phyloP scores from a whole-genome alignment of 2,329 filamentous ascomycete genomes.

The Fusarium zealandicum region DNA sequence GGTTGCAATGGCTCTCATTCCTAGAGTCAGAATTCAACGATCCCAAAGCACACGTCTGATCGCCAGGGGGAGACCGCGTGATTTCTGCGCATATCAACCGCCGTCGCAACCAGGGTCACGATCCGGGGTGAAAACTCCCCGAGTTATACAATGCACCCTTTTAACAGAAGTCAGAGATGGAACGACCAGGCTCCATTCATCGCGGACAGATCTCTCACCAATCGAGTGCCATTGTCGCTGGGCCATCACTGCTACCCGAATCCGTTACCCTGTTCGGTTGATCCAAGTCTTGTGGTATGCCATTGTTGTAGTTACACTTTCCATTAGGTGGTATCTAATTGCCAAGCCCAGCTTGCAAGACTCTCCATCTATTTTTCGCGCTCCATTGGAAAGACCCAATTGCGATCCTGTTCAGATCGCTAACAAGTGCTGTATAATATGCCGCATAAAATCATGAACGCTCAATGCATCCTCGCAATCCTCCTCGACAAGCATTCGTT shows the following conservation, averaged over 20 bases:
- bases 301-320: slow-evolving; percentile 12
- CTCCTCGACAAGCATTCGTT: too few species aligned
- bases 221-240: slow-evolving; percentile 18
- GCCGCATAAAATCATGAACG: slow-evolving; percentile 21
- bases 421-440: slow-evolving; percentile 22
- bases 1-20: too few species aligned
- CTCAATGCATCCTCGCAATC: not conserved
- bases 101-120: slow-evolving; percentile 2
- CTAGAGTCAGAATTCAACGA: not conserved
- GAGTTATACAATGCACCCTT: slow-evolving; percentile 13
- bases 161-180: slow-evolving; percentile 4
- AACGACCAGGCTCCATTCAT: slow-evolving; percentile 1
- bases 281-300: not conserved
- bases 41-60: not conserved
- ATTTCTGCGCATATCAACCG: not conserved
- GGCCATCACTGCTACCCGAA: not conserved
- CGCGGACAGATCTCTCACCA: not conserved
- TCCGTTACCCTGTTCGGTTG: not conserved
- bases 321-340: slow-evolving; percentile 13
- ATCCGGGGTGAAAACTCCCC: slow-evolving; percentile 4
- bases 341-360: slow-evolving; percentile 5
- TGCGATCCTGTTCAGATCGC: slow-evolving; percentile 11
- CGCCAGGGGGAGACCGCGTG: slow-evolving; percentile 19
- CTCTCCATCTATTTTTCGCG: slow-evolving; percentile 4
- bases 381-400: not conserved